These are phyloP conservation scores for Selaginella moellendorffii DNA, from an alignment of 75 land plant genomes.

Conservation along the genomic window DNA sequence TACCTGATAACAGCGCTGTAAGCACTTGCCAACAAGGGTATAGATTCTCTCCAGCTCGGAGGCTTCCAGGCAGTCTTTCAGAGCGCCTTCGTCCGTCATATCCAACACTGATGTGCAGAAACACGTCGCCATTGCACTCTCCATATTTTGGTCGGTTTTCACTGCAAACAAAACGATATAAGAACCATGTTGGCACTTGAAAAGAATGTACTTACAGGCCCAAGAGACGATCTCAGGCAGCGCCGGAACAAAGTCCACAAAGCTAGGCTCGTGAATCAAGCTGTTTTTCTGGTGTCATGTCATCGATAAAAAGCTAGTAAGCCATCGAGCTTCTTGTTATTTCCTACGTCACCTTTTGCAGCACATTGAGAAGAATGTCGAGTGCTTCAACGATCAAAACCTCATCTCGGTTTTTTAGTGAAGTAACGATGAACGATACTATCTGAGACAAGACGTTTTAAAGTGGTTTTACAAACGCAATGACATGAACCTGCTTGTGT, in stretches of 20 bases:
- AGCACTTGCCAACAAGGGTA: conserved; percentile 36
- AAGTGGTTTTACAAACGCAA: background rate
- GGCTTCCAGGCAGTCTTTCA: conserved; percentile 24
- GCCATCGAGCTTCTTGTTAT: background rate
- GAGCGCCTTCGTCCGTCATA: conserved; percentile 43
- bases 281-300: conserved; percentile 32
- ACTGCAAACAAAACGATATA: conserved; percentile 20
- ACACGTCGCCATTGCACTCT: conserved; percentile 52
- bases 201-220: conserved; percentile 38
- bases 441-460: background rate
- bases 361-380: conserved; percentile 63
- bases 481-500: conserved; percentile 36
- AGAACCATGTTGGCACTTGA: background rate
- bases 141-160: conserved; percentile 24
- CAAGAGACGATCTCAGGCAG: conserved; percentile 40
- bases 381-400: conserved; percentile 45
- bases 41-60: conserved; percentile 20
- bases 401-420: conserved; percentile 14
- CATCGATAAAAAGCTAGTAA: background rate
- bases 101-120: conserved; percentile 50
- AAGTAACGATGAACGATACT: conserved; percentile 3
- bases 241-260: conserved; percentile 32
- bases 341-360: conserved; percentile 36
- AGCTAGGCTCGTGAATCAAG: conserved; percentile 16
- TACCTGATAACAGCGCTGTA: conserved; percentile 41